Evolutionary conservation across 306 rosid genomes (phyloP).

Genomic region (Pterocarpus macrocarpus): DNA sequence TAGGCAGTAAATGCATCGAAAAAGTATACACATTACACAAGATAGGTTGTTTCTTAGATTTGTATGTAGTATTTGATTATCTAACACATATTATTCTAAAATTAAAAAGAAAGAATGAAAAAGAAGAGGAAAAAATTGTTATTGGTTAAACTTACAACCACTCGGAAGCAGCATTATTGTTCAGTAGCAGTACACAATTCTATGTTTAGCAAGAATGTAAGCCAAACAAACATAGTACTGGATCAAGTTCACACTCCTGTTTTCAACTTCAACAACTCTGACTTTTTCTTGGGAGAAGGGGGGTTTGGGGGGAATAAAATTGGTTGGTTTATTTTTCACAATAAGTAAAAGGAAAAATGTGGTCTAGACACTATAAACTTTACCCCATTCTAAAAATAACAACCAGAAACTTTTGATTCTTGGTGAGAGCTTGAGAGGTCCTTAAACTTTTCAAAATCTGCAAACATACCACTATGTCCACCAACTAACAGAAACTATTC

Average conservation of each 20-base stretch:
- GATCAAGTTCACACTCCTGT: conserved; percentile 15
- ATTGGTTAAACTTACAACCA: conserved; percentile 1
- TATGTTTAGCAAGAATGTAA: conserved; percentile 18
- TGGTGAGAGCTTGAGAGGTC: not conserved
- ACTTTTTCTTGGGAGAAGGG: not conserved
- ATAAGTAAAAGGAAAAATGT: conserved; percentile 1
- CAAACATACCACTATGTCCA: conserved; percentile 8
- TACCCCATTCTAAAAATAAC: not conserved
- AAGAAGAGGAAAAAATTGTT: not conserved
- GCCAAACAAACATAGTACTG: not conserved
- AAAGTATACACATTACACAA: conserved; percentile 30
- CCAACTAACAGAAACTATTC: conserved; percentile 14
- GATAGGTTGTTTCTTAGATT: conserved; percentile 28
- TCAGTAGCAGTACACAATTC: conserved; percentile 13
- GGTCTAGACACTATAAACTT: conserved; percentile 8
- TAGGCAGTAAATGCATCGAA: conserved; percentile 44
- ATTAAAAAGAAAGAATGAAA: not conserved
- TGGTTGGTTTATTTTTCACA: not conserved
- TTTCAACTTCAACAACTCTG: conserved; percentile 23
- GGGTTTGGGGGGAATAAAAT: not conserved
- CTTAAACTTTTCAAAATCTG: not conserved
- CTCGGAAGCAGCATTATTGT: not conserved
- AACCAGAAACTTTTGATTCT: conserved; percentile 7
- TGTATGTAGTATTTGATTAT: not conserved
- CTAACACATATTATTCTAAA: not conserved